phyloP scores from a whole-genome alignment of 352 stramenopile genomes.

The Phytophthora agathidicida region DNA sequence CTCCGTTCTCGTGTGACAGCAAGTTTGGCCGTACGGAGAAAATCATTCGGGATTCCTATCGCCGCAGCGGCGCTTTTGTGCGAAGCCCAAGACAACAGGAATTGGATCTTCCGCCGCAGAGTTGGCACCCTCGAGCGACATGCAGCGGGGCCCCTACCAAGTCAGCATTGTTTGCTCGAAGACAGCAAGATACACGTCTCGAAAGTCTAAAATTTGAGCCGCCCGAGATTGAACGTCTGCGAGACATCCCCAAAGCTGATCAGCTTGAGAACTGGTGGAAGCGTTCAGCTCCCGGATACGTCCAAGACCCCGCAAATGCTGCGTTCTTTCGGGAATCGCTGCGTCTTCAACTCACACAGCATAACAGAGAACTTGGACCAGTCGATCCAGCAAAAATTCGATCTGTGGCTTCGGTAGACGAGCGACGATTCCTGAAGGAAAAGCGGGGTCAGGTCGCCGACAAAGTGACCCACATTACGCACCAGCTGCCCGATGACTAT shows the following conservation, averaged over 20 bases:
- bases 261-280: slow-evolving; percentile 68
- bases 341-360: slow-evolving; percentile 44
- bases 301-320: slow-evolving; percentile 48
- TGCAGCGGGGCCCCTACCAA: slow-evolving; percentile 49
- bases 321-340: slow-evolving; percentile 47
- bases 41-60: slow-evolving; percentile 57
- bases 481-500: slow-evolving; percentile 39
- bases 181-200: slow-evolving; percentile 33
- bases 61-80: slow-evolving; percentile 54
- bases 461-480: slow-evolving; percentile 53
- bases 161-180: slow-evolving; percentile 36
- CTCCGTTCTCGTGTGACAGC: slow-evolving; percentile 36
- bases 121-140: slow-evolving; percentile 45
- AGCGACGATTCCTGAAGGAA: slow-evolving; percentile 31
- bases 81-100: slow-evolving; percentile 30
- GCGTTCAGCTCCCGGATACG: slow-evolving; percentile 49
- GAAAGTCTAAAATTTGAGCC: slow-evolving; percentile 64
- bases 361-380: slow-evolving; percentile 39
- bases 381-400: slow-evolving; percentile 58
- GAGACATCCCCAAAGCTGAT: slow-evolving; percentile 53
- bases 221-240: slow-evolving; percentile 51
- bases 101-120: slow-evolving; percentile 20
- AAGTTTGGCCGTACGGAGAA: slow-evolving; percentile 52
- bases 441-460: slow-evolving; percentile 46
- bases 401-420: slow-evolving; percentile 41